phyloP scores from a whole-genome alignment of 169 alveolate species.

The Cystoisospora suis region DNA sequence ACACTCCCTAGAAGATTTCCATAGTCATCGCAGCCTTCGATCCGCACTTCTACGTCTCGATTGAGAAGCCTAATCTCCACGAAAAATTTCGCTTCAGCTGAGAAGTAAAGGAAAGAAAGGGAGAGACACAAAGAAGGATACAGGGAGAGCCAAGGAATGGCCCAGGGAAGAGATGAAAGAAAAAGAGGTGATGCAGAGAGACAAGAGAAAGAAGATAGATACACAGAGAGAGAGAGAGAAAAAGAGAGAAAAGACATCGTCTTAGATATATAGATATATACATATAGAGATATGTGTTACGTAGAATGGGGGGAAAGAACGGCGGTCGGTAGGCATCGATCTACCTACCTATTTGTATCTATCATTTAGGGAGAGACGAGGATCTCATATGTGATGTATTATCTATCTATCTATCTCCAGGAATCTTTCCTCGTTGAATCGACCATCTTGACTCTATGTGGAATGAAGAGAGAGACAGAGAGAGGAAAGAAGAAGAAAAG shows the following conservation, averaged over 20 bases:
- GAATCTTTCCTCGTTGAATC: too few species aligned
- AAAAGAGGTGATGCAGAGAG: neutral
- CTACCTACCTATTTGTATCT: too few species aligned
- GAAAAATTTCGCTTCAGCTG: slow-evolving; percentile 62
- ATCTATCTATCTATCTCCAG: too few species aligned
- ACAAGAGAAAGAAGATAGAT: neutral
- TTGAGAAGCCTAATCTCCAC: slow-evolving; percentile 66
- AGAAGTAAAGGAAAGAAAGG: neutral
- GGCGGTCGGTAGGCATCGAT: too few species aligned
- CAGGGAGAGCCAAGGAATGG: neutral
- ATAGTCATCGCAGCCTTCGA: slow-evolving; percentile 50
- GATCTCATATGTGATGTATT: too few species aligned
- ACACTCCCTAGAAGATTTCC: slow-evolving; percentile 55
- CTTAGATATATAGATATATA: too few species aligned
- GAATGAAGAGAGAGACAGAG: too few species aligned
- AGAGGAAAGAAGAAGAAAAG: too few species aligned
- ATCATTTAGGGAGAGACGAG: too few species aligned
- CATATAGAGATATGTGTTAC: too few species aligned
- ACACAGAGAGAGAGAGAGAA: neutral
- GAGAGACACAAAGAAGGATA: neutral
- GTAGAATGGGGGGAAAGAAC: too few species aligned
- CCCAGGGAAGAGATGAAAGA: neutral
- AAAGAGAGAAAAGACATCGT: neutral
- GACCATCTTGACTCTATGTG: too few species aligned
- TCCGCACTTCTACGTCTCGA: slow-evolving; percentile 63